phyloP scores from a whole-genome alignment of 192 early-diverging fungal genomes.

The Oehlia diaphana region DNA sequence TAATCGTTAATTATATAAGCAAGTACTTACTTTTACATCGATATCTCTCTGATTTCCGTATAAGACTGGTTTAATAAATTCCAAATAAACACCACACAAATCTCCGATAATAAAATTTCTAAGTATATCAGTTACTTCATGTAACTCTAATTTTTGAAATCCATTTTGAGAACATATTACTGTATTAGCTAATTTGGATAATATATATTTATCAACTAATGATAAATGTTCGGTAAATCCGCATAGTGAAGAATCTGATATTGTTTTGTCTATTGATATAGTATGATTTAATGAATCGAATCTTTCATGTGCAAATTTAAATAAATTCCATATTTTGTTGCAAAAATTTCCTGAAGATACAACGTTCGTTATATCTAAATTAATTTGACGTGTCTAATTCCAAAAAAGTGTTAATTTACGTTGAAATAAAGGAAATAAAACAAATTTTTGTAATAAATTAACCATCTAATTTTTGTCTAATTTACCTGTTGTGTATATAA shows the following conservation, averaged over 20 bases:
- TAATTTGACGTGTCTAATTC: slow-evolving; percentile 81
- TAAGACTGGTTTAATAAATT: slow-evolving; percentile 81
- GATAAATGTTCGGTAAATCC: slow-evolving; percentile 39
- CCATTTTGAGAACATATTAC: slow-evolving; percentile 63
- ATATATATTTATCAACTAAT: slow-evolving; percentile 80
- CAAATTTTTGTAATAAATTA: background rate
- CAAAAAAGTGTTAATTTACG: background rate
- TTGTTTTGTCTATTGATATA: slow-evolving; percentile 4
- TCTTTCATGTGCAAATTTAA: slow-evolving; percentile 67
- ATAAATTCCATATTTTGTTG: slow-evolving; percentile 97
- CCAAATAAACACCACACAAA: slow-evolving; percentile 94
- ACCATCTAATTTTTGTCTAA: background rate
- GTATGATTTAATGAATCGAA: slow-evolving; percentile 54
- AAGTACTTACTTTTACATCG: slow-evolving; percentile 47
- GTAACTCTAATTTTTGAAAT: slow-evolving; percentile 72
- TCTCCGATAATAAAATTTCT: slow-evolving; percentile 89
- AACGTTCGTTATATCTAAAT: slow-evolving; percentile 86
- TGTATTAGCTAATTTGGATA: slow-evolving; percentile 78
- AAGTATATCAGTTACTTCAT: slow-evolving; percentile 76
- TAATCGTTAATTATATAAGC: background rate
- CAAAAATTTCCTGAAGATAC: slow-evolving; percentile 86
- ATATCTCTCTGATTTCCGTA: slow-evolving; percentile 54
- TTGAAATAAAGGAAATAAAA: background rate
- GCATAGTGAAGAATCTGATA: slow-evolving; percentile 11
- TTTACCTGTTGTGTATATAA: slow-evolving; percentile 63